Evolutionary conservation across 2,329 filamentous ascomycete genomes (phyloP).

Genomic region (Cordyceps militaris): DNA sequence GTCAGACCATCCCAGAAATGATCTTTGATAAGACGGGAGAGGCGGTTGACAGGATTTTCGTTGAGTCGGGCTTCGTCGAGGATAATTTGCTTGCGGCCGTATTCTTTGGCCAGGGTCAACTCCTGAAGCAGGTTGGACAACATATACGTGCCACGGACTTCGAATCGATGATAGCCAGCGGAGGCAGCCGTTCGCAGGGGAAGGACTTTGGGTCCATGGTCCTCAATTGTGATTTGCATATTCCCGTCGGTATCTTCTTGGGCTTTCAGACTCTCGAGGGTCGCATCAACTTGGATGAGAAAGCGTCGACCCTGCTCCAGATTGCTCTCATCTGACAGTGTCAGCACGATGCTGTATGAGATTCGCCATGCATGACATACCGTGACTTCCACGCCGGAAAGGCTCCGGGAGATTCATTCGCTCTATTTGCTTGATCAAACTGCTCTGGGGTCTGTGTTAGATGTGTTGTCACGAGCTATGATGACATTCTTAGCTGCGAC

Average conservation of each 20-base stretch:
- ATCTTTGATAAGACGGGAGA: slow-evolving; percentile 78
- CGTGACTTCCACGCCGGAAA: slow-evolving; percentile 53
- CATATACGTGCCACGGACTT: slow-evolving; percentile 94
- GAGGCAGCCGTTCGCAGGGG: slow-evolving; percentile 79
- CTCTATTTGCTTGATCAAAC: slow-evolving; percentile 46
- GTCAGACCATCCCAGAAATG: slow-evolving; percentile 93
- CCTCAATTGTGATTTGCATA: slow-evolving; percentile 96
- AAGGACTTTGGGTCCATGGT: slow-evolving; percentile 85
- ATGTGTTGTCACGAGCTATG: neutral
- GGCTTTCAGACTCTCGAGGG: slow-evolving; percentile 67
- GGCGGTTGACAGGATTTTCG: slow-evolving; percentile 86
- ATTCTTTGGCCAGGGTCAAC: slow-evolving; percentile 84
- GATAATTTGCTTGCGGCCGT: slow-evolving; percentile 80
- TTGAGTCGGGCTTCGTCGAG: slow-evolving; percentile 86
- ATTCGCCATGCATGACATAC: slow-evolving; percentile 27
- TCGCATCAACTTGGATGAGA: slow-evolving; percentile 78
- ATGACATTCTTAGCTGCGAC: slow-evolving; percentile 8
- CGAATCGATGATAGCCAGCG: slow-evolving; percentile 78
- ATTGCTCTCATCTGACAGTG: slow-evolving; percentile 60
- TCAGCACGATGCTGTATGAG: neutral
- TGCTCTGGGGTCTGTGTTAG: slow-evolving; percentile 39
- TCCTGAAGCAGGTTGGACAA: slow-evolving; percentile 94
- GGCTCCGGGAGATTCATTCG: slow-evolving; percentile 45
- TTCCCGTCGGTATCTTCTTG: slow-evolving; percentile 93
- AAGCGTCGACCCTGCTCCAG: slow-evolving; percentile 65